These are phyloP conservation scores for Pleurotus tuoliensis DNA, from an alignment of 768 basidiomycete species.

Conservation along the genomic window DNA sequence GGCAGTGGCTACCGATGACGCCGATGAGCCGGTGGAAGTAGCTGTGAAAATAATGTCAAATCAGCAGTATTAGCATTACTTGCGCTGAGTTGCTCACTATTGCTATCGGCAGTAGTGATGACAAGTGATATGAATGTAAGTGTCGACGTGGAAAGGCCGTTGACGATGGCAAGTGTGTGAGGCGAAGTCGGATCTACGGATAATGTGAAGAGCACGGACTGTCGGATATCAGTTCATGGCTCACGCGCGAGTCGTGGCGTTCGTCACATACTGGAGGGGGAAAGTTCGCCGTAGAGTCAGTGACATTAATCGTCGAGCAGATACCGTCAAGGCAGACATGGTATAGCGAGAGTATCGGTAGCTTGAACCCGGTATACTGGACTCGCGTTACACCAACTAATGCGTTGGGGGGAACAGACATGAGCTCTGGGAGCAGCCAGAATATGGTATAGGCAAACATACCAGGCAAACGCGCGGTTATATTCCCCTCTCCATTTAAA, in stretches of 20 bases:
- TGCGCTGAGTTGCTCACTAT: neutral
- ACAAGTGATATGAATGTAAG: neutral
- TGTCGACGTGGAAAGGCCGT: neutral
- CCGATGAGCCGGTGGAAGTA: neutral
- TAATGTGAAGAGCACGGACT: neutral
- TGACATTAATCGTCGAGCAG: neutral
- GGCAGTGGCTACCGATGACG: neutral
- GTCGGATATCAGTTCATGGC: neutral
- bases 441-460: neutral
- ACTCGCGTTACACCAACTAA: neutral
- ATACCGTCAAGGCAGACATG: neutral
- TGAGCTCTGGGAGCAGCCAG: neutral
- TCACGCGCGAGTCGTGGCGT: neutral
- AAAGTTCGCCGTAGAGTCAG: neutral
- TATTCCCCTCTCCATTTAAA: neutral
- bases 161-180: neutral
- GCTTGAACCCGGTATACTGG: neutral
- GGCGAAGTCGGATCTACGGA: neutral
- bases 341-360: neutral
- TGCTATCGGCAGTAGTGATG: neutral
- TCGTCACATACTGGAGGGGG: neutral
- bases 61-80: too few species aligned
- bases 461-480: neutral
- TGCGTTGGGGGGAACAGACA: neutral
- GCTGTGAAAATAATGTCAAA: too few species aligned